Percentiles rank a stretch among this genome's conserved stretches.
Evolutionary conservation across 2,329 filamentous ascomycete genomes (phyloP).

Genomic region (Trichophyton rubrum): DNA sequence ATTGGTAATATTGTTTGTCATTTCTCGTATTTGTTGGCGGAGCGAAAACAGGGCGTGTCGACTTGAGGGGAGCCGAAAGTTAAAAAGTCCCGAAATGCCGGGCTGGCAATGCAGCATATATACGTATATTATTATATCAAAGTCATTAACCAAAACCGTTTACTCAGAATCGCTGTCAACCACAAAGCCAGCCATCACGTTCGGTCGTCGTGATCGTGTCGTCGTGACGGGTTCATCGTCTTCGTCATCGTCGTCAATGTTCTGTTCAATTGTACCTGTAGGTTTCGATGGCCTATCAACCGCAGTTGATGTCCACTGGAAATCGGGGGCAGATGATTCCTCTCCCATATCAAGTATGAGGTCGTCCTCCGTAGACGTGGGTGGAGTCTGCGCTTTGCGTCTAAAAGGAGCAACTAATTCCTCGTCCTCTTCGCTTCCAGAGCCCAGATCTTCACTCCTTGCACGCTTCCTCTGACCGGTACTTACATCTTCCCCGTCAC

Average conservation of each 20-base stretch:
- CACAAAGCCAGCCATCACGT: constrained; percentile 28
- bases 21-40: neutral
- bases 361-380: constrained; percentile 22
- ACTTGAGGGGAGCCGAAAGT: neutral
- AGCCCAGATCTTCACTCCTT: neutral
- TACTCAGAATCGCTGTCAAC: constrained; percentile 35
- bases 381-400: constrained; percentile 13
- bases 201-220: constrained; percentile 22
- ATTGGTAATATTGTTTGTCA: neutral
- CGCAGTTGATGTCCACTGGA: constrained; percentile 1
- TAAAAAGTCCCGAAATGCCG: neutral
- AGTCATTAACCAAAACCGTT: constrained; percentile 2
- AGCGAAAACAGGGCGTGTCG: neutral
- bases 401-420: constrained; percentile 7
- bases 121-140: neutral
- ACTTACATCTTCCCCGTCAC: constrained; percentile 6
- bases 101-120: neutral
- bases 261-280: neutral
- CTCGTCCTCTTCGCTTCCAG: constrained; percentile 6
- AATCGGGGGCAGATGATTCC: constrained; percentile 5
- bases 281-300: neutral
- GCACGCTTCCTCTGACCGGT: neutral
- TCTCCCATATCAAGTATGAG: constrained; percentile 20
- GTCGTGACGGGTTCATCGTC: constrained; percentile 24
- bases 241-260: constrained; percentile 12